These are phyloP conservation scores for Rhodotorula graminis DNA, from an alignment of 768 basidiomycete species.

Conservation along the genomic window DNA sequence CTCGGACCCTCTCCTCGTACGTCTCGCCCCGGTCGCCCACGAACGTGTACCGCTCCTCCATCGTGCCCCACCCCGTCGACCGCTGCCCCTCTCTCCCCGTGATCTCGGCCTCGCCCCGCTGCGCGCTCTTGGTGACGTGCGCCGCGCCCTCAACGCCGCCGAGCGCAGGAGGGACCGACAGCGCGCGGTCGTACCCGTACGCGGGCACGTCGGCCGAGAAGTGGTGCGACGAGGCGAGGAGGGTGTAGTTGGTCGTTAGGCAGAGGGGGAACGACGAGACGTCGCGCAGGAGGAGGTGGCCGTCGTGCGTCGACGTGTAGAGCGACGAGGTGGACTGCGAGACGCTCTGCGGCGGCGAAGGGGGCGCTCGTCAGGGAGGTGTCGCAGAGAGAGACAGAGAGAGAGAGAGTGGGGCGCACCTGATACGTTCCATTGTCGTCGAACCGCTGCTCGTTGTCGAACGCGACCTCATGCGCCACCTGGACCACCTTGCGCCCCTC, in stretches of 20 bases:
- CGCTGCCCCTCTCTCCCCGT: neutral
- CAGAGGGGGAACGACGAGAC: conserved; percentile 5
- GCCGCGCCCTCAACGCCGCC: neutral
- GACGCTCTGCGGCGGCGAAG: neutral
- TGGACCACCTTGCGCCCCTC: neutral
- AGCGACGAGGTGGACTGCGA: neutral
- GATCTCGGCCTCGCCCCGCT: conserved; percentile 2
- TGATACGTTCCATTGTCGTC: neutral
- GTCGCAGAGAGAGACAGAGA: too few relatives aligned
- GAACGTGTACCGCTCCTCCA: conserved; percentile 1
- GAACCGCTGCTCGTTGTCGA: conserved; percentile 7
- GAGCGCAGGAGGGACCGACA: neutral
- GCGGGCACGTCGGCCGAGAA: conserved; percentile 1
- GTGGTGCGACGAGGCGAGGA: neutral
- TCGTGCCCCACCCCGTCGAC: neutral
- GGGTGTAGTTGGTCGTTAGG: conserved; percentile 18
- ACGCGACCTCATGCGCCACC: neutral
- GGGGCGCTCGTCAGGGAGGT: neutral
- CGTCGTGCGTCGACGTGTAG: neutral
- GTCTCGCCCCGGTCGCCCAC: conserved; percentile 1
- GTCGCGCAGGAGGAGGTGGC: neutral
- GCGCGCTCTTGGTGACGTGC: neutral
- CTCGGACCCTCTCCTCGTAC: conserved; percentile 2
- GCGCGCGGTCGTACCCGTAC: conserved; percentile 10
- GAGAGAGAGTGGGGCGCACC: neutral